phyloP scores from a whole-genome alignment of 345 rosid species.

The Citrus medica region DNA sequence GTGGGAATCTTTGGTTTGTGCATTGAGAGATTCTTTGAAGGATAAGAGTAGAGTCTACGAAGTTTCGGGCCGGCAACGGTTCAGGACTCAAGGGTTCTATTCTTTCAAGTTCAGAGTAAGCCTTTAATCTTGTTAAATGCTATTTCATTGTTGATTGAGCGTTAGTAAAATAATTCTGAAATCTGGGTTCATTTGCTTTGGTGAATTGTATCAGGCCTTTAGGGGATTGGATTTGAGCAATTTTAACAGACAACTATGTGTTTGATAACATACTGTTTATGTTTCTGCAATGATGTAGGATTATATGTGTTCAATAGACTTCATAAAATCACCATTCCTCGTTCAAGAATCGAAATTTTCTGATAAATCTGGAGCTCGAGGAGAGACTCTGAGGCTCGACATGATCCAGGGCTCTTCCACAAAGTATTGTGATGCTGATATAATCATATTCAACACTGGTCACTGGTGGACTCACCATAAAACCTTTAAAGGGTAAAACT shows the following conservation, averaged over 20 bases:
- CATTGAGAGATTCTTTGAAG: constrained; percentile 50
- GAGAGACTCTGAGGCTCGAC: constrained; percentile 54
- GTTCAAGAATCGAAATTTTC: constrained; percentile 49
- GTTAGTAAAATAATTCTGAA: neutral
- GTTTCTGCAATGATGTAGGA: constrained; percentile 28
- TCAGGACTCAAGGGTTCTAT: constrained; percentile 45
- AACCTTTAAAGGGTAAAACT: constrained; percentile 40
- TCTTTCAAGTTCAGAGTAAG: constrained; percentile 50
- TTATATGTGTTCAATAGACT: constrained; percentile 49
- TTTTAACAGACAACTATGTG: neutral
- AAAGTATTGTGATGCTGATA: constrained; percentile 45
- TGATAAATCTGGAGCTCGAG: constrained; percentile 27
- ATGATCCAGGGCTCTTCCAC: constrained; percentile 35
- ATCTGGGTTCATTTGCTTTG: neutral
- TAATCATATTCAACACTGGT: constrained; percentile 64
- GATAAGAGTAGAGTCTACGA: constrained; percentile 45
- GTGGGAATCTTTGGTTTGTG: constrained; percentile 76
- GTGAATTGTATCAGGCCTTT: neutral
- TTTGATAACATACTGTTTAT: neutral
- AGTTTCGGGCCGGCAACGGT: constrained; percentile 37
- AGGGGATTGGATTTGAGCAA: neutral
- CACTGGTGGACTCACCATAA: constrained; percentile 79
- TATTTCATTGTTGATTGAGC: neutral
- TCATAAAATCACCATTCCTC: constrained; percentile 55
- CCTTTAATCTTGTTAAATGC: neutral